Base-by-base conservation (phyloP, 106 monocot genomes). In the Platanthera zijinensis region DNA sequence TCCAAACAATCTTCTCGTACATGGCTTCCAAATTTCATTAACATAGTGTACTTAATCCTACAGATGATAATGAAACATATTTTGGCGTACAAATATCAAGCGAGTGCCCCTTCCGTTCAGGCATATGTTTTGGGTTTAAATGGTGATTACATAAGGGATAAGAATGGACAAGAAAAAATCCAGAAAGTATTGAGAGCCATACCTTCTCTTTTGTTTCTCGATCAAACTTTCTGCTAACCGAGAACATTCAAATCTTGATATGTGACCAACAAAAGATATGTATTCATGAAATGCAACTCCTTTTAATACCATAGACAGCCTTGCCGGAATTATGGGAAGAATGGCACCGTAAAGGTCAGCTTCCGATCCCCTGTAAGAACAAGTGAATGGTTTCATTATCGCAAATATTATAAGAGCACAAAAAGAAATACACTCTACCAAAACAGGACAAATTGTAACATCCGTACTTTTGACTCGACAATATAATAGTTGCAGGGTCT, bases 231-330 rank as follows among this genome's bases (percentile, higher is more conserved):
- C 59, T 48, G 85, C 89, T 11, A 97, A 74, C 54, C 87, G 87
- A 69, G 78, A 76, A 30, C 51, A 76, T 72, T 91, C 97, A n/a
- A 78, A 48, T 70, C 78, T 89, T 39, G 94, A 88, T 45, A 97
- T 94, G 51, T 82, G 84, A 46, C 94, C 89, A 45, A 85, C 78
- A 64, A 78, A 94, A 49, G 94, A 85, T 52, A 88, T 67, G 76
- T 97, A 97, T 21, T 97, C 97, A 59, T 85, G 89, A 52, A 94
- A 94, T 32, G 94, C 91, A 74, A 81, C 79, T 10, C 91, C 89
- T 86, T 77, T 86, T 57, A 94, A 51, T 22, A 78, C 70, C 84
- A 86, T 78, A n/a, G 78, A 78, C 52, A 82, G 28, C 78, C 89
- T 89, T 50, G 79, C 51, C 50, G 97, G 97, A 78, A 91, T 59